phyloP scores from a whole-genome alignment of 768 basidiomycete genomes.

The Xanthoconium purpureum region DNA sequence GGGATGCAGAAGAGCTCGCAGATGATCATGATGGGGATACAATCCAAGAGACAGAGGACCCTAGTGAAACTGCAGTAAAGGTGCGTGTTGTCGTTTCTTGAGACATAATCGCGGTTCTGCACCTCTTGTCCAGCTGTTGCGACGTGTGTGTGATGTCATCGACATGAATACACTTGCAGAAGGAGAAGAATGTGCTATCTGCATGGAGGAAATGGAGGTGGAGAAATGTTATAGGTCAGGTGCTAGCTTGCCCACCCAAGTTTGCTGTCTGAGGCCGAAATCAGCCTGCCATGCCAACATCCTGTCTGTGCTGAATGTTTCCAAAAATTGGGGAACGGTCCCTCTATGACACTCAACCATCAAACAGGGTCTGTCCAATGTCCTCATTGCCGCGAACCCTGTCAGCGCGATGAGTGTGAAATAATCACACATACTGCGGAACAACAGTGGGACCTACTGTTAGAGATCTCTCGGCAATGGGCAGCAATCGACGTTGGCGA shows the following conservation, averaged over 20 bases:
- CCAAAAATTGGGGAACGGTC: background rate
- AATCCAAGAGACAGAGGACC: slow-evolving; percentile 3
- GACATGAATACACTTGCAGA: slow-evolving; percentile 23
- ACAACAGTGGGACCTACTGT: slow-evolving; percentile 19
- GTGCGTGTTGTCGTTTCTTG: slow-evolving; percentile 1
- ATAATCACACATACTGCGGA: slow-evolving; percentile 12
- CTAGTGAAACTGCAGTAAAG: slow-evolving; percentile 8
- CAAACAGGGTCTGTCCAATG: slow-evolving; percentile 9
- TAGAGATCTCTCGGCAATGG: slow-evolving; percentile 20
- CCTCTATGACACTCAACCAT: background rate
- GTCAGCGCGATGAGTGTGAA: slow-evolving; percentile 14
- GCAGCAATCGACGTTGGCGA: slow-evolving; percentile 7
- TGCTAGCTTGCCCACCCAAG: background rate
- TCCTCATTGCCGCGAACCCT: slow-evolving; percentile 18
- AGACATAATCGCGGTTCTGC: background rate
- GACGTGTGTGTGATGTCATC: slow-evolving; percentile 13
- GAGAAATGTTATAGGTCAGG: slow-evolving; percentile 21
- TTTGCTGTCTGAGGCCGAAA: background rate
- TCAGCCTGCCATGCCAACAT: slow-evolving; percentile 16
- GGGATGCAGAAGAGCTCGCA: slow-evolving; percentile 14
- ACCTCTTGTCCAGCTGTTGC: slow-evolving; percentile 11
- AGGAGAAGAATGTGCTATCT: slow-evolving; percentile 21
- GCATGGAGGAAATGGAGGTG: slow-evolving; percentile 15
- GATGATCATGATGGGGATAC: background rate
- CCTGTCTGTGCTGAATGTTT: slow-evolving; percentile 18